These are phyloP conservation scores for Globisporangium spiculum DNA, from an alignment of 352 stramenopile species.

Conservation along the genomic window DNA sequence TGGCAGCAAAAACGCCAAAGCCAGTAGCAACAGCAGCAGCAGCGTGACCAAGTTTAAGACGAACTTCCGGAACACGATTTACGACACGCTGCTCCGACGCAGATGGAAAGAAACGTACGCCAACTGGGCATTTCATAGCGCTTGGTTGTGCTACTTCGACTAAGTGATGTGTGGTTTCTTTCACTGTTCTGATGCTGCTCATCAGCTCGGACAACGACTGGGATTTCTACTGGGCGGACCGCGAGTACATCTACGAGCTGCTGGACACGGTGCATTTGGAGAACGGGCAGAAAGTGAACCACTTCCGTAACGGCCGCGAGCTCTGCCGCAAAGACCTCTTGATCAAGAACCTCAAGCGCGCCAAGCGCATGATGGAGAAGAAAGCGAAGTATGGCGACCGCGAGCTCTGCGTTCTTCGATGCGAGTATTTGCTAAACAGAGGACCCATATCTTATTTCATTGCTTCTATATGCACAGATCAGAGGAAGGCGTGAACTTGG, in stretches of 20 bases:
- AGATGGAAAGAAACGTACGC: constrained; percentile 87
- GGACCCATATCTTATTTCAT: not conserved
- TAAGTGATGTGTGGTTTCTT: not conserved
- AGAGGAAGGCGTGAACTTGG: constrained; percentile 28
- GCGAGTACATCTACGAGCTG: constrained; percentile 90
- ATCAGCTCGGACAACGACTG: constrained; percentile 70
- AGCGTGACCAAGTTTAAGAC: constrained; percentile 83
- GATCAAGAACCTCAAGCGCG: constrained; percentile 95
- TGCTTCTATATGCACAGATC: constrained; percentile 22
- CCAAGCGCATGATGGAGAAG: constrained; percentile 79
- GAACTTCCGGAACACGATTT: constrained; percentile 91
- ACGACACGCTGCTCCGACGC: constrained; percentile 84
- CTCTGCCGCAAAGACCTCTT: constrained; percentile 93
- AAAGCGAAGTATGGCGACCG: constrained; percentile 43
- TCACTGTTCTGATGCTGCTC: not conserved
- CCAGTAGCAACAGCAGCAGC: not conserved
- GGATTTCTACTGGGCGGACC: constrained; percentile 89
- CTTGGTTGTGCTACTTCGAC: not conserved
- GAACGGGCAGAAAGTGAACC: constrained; percentile 86
- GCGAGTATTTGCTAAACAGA: not conserved
- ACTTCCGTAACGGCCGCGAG: constrained; percentile 88
- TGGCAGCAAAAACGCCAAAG: constrained; percentile 3
- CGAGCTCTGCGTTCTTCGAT: not conserved
- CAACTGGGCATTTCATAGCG: not conserved
- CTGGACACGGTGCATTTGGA: constrained; percentile 88